Base-by-base conservation (phyloP, 2,329 filamentous ascomycete genomes). In the Aspergillus transmontanensis region DNA sequence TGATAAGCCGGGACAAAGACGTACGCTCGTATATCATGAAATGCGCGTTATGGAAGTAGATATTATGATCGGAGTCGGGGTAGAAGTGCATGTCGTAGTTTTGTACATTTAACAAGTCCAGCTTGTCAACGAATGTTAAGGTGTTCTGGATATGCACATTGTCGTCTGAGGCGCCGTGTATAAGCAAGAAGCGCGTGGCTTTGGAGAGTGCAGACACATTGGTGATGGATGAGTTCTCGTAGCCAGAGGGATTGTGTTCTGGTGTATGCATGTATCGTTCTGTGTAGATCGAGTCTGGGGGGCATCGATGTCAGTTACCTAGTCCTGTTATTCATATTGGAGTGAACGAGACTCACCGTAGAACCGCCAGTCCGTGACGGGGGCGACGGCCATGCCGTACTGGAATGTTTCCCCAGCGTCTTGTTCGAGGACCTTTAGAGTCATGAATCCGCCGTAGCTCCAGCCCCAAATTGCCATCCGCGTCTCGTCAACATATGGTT, bases 71-170 rank as follows among this genome's bases (percentile, higher is more conserved):
- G 59, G 92, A 96, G 76, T 99, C 95, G 0, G 95, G 95, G 79
- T 97, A 99, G 61, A 98, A 88, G 76, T 98, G 94, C 14, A 99
- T 88, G 74, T 99, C 95, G 72, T 98, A 99, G 73, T 99, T 99
- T 77, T 94, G 89, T 4, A 97, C 87, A 14, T 88, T 87, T 0
- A 84, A 89, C 58, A 96, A 73, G 79, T 99, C 92, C 51, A 99
- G 84, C 71, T 89, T 90, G 76, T 99, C 96, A 54, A 99, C 83
- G 65, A 99, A 80, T 1, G 89, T 91, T 62, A 98, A 85, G 0
- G 94, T 93, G 78, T 96, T 98, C 78, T 99, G 96, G 78, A 97
- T 89, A 77, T 99, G 96, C 14, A 99, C 95, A 72, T 99, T 99
- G 79, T 99, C 95, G 73, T 99, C 95, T 9, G 91, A 91, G n/a